These are phyloP conservation scores for Nothophaeocryptopus gaeumannii DNA, from an alignment of 2,329 filamentous ascomycete species.

Conservation along the genomic window DNA sequence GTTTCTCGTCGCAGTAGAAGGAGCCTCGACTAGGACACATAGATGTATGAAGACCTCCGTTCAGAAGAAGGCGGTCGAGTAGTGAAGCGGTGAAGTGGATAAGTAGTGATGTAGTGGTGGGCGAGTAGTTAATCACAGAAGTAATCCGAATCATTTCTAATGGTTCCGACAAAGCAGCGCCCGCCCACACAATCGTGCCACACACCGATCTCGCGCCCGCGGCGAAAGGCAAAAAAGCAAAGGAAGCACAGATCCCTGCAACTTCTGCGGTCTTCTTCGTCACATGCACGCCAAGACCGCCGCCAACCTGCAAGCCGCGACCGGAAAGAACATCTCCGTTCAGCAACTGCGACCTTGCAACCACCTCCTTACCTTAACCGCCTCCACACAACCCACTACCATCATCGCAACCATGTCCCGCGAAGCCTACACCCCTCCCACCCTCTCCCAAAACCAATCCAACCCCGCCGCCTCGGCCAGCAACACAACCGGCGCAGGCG, in stretches of 20 bases:
- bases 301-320: too few relatives aligned
- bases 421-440: constrained; percentile 75
- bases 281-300: too few relatives aligned
- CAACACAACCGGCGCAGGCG: constrained; percentile 10
- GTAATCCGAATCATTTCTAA: background rate
- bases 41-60: constrained; percentile 4
- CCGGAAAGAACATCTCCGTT: too few relatives aligned
- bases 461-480: constrained; percentile 17
- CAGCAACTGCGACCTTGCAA: too few relatives aligned
- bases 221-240: background rate
- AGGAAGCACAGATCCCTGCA: too few relatives aligned
- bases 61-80: background rate
- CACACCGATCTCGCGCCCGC: constrained; percentile 5
- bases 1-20: background rate
- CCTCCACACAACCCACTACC: background rate
- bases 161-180: constrained; percentile 1
- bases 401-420: constrained; percentile 44
- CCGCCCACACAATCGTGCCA: too few relatives aligned
- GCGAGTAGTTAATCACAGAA: constrained; percentile 4
- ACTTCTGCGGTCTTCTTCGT: too few relatives aligned
- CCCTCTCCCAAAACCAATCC: constrained; percentile 42
- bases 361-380: too few relatives aligned
- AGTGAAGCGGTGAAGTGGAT: constrained; percentile 7
- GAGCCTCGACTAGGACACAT: constrained; percentile 33
- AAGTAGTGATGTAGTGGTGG: background rate